These are phyloP conservation scores for Claviceps humidiphila DNA, from an alignment of 2,329 filamentous ascomycete genomes.

Conservation along the genomic window DNA sequence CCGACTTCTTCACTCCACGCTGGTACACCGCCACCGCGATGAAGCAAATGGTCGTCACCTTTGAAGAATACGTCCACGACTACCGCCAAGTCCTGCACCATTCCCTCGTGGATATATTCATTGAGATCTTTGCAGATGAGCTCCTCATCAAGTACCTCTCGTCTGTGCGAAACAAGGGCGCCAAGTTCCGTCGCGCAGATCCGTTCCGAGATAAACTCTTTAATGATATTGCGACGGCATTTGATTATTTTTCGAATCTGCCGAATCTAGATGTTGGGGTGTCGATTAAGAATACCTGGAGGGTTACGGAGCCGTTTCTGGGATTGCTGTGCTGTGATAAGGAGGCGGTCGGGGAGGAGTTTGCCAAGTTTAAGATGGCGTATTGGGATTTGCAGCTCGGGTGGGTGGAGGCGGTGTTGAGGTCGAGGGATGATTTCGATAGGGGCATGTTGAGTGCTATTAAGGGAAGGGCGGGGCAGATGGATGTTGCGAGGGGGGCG, in stretches of 20 bases:
- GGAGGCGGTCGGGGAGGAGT: constrained; percentile 59
- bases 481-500: constrained; percentile 63
- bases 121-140: constrained; percentile 87
- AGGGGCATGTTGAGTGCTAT: constrained; percentile 75
- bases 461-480: constrained; percentile 76
- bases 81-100: constrained; percentile 76
- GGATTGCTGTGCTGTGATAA: constrained; percentile 67
- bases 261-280: constrained; percentile 55
- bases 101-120: constrained; percentile 77
- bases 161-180: constrained; percentile 76
- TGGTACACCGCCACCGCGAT: constrained; percentile 85
- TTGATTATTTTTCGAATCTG: constrained; percentile 71
- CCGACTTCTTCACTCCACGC: constrained; percentile 77
- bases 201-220: constrained; percentile 88
- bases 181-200: constrained; percentile 75
- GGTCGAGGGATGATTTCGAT: constrained; percentile 86
- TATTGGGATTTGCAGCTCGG: constrained; percentile 93
- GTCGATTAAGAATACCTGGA: constrained; percentile 82
- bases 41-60: constrained; percentile 86
- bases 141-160: constrained; percentile 76
- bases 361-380: constrained; percentile 66
- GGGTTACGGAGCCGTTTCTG: constrained; percentile 75
- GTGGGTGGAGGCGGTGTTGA: constrained; percentile 88
- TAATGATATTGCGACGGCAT: constrained; percentile 81
- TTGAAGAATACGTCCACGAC: constrained; percentile 87